phyloP scores from a whole-genome alignment of 257 asterid genomes.

The Rauvolfia tetraphylla region DNA sequence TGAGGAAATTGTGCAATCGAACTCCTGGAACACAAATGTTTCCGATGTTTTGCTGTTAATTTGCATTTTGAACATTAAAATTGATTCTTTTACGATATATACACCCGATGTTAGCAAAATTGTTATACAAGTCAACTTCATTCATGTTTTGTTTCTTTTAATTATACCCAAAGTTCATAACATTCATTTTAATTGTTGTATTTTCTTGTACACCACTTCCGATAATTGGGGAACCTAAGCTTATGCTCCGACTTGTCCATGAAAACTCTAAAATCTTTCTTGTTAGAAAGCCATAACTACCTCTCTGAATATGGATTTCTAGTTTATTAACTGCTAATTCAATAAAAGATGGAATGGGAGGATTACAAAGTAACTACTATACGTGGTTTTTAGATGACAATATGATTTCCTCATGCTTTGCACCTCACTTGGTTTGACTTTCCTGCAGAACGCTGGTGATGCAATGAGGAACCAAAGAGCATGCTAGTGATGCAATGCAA shows the following conservation, averaged over 20 bases:
- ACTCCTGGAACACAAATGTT: not conserved
- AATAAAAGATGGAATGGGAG: not conserved
- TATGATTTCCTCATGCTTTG: not conserved
- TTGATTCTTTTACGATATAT: not conserved
- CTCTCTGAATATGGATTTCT: not conserved
- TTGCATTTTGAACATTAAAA: not conserved
- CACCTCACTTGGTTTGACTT: slow-evolving; percentile 9
- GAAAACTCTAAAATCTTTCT: not conserved
- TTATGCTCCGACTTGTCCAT: not conserved
- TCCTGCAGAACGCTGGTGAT: slow-evolving; percentile 28
- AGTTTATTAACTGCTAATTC: not conserved
- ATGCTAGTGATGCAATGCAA: slow-evolving; percentile 33
- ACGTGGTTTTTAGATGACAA: not conserved
- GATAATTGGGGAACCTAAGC: not conserved
- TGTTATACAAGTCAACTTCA: not conserved
- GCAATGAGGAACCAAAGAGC: slow-evolving; percentile 30
- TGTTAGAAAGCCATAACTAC: not conserved
- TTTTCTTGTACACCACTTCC: not conserved
- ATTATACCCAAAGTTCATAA: not conserved
- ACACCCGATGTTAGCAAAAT: not conserved
- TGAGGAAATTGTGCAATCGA: not conserved
- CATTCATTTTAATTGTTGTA: not conserved
- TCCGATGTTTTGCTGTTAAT: not conserved
- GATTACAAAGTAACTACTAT: not conserved
- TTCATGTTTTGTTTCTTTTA: not conserved